A percentile compares a stretch with the other conserved stretches of the same genome.
phyloP scores from a whole-genome alignment of 1,139 yeast genomes.

The Saccharomyces hybrid region DNA sequence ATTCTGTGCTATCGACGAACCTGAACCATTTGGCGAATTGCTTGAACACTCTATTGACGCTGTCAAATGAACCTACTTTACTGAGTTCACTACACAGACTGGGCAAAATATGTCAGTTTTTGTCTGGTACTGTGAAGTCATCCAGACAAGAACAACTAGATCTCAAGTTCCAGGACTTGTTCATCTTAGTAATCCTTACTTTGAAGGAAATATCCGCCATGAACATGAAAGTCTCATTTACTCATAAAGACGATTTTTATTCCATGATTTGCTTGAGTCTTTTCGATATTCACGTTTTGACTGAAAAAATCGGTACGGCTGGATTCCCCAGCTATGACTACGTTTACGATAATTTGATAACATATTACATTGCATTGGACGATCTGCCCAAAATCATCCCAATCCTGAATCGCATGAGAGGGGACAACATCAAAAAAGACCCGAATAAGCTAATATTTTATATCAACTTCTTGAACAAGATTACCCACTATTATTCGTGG shows the following conservation, averaged over 20 bases:
- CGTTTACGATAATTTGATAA: slow-evolving; percentile 12
- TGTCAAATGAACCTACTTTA: not conserved
- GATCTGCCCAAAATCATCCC: not conserved
- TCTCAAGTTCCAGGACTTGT: not conserved
- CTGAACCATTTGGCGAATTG: not conserved
- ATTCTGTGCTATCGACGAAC: not conserved
- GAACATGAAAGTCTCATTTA: not conserved
- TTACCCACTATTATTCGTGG: not conserved
- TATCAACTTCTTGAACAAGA: slow-evolving; percentile 19
- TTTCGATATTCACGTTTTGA: slow-evolving; percentile 21
- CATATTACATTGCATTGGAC: slow-evolving; percentile 3
- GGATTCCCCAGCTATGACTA: slow-evolving; percentile 27
- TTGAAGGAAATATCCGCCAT: not conserved
- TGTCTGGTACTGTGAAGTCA: not conserved
- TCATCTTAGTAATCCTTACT: not conserved
- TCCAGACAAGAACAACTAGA: not conserved
- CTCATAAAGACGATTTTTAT: not conserved
- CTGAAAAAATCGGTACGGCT: slow-evolving; percentile 22
- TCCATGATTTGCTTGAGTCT: slow-evolving; percentile 12
- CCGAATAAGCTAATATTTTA: slow-evolving; percentile 21
- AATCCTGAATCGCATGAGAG: slow-evolving; percentile 8
- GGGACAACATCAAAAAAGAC: slow-evolving; percentile 14
- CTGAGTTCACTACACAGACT: not conserved
- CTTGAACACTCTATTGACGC: not conserved
- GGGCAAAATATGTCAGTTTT: not conserved